These are phyloP conservation scores for Chlamydomonas sp. DNA, from an alignment of 139 green algal species.

Conservation along the genomic window DNA sequence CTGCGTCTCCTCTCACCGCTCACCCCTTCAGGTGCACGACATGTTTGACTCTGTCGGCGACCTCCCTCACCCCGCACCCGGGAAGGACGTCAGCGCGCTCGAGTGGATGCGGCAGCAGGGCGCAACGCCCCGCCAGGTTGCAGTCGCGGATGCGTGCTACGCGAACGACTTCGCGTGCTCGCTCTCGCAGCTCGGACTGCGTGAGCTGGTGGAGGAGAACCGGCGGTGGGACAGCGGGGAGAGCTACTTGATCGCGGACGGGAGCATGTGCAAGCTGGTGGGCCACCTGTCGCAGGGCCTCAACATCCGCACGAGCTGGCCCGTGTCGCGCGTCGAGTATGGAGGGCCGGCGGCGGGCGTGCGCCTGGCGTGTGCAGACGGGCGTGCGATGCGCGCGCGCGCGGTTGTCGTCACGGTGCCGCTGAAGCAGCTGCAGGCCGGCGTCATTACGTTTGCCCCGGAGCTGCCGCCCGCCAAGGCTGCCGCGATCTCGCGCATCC, in stretches of 20 bases:
- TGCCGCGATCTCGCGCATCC: constrained; percentile 35
- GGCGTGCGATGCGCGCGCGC: constrained; percentile 14
- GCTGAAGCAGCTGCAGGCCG: constrained; percentile 28
- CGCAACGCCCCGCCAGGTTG: constrained; percentile 26
- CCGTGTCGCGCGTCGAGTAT: constrained; percentile 38
- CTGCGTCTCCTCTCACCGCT: no score
- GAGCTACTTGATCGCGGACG: constrained; percentile 71
- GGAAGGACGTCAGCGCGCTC: constrained; percentile 42
- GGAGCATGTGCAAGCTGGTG: constrained; percentile 43
- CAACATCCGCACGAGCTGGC: constrained; percentile 35
- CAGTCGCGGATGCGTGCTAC: constrained; percentile 65
- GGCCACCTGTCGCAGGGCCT: constrained; percentile 34
- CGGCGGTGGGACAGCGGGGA: constrained; percentile 54
- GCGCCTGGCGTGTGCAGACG: constrained; percentile 2
- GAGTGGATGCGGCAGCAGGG: constrained; percentile 47
- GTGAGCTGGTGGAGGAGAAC: constrained; percentile 73
- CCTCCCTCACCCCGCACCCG: constrained; percentile 22
- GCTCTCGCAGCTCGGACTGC: constrained; percentile 58
- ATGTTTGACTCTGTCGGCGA: constrained; percentile 51
- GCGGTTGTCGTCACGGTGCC: constrained; percentile 50
- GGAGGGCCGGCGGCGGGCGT: not conserved
- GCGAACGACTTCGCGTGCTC: constrained; percentile 77
- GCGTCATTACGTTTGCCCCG: constrained; percentile 55
- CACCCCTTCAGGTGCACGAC: constrained; percentile 46
- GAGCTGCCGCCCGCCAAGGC: constrained; percentile 55